These are phyloP conservation scores for Prunus dulcis DNA, from an alignment of 306 rosid genomes.

Conservation along the genomic window DNA sequence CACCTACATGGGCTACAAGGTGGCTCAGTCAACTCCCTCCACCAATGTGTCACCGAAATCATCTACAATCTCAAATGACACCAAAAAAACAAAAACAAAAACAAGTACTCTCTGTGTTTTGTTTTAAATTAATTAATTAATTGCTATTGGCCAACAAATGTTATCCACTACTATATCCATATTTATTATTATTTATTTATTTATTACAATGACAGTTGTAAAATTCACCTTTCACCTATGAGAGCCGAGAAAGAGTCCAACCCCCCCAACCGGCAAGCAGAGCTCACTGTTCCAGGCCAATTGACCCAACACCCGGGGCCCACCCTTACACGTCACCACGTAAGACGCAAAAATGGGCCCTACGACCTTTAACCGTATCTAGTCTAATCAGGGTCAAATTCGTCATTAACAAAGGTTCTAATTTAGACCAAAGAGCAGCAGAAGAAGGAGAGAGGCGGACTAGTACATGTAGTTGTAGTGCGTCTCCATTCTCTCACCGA, in stretches of 20 bases:
- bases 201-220: neutral
- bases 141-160: neutral
- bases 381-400: neutral
- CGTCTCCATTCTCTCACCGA: constrained; percentile 29
- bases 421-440: neutral
- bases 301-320: neutral
- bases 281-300: neutral
- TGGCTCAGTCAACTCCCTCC: neutral
- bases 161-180: neutral
- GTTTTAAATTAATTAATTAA: neutral
- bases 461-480: neutral
- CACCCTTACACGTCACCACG: neutral
- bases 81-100: neutral
- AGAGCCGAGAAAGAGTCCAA: neutral
- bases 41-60: neutral
- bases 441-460: neutral
- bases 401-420: neutral
- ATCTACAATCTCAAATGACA: neutral
- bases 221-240: neutral
- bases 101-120: neutral
- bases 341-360: neutral
- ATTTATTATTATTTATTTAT: neutral
- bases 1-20: neutral
- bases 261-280: neutral
- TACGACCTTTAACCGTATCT: neutral